These are phyloP conservation scores for Xerocomus potaroensis DNA, from an alignment of 768 basidiomycete species.

Conservation along the genomic window DNA sequence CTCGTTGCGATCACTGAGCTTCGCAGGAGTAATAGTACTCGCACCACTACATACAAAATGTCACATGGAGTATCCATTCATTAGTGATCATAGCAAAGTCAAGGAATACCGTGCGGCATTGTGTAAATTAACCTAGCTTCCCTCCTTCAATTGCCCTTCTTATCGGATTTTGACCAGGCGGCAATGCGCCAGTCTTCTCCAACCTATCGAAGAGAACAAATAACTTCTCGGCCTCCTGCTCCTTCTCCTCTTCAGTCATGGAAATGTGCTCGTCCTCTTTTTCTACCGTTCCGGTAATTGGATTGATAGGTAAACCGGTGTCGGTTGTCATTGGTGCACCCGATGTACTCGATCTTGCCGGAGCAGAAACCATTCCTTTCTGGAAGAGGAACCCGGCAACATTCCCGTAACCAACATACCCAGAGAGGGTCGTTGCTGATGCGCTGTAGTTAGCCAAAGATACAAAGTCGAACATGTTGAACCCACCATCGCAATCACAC, in stretches of 20 bases:
- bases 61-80: background rate
- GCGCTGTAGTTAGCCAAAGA: background rate
- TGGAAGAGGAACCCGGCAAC: slow-evolving; percentile 93
- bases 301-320: slow-evolving; percentile 57
- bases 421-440: slow-evolving; percentile 65
- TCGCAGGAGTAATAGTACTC: no score
- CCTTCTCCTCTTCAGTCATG: slow-evolving; percentile 97
- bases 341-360: slow-evolving; percentile 33
- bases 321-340: slow-evolving; percentile 33
- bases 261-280: slow-evolving; percentile 36
- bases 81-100: no score
- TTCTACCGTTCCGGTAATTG: slow-evolving; percentile 77
- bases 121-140: slow-evolving; percentile 6
- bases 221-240: slow-evolving; percentile 86
- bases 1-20: no score
- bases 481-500: slow-evolving; percentile 69
- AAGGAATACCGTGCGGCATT: background rate
- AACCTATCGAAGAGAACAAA: slow-evolving; percentile 90
- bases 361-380: slow-evolving; percentile 75
- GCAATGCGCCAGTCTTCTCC: slow-evolving; percentile 68
- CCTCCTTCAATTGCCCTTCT: slow-evolving; percentile 55
- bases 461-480: background rate
- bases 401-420: slow-evolving; percentile 89
- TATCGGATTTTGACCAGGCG: slow-evolving; percentile 64
- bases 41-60: background rate